Evolutionary conservation across 352 stramenopile genomes (phyloP).

Genomic region (Blastocystis sp.): DNA sequence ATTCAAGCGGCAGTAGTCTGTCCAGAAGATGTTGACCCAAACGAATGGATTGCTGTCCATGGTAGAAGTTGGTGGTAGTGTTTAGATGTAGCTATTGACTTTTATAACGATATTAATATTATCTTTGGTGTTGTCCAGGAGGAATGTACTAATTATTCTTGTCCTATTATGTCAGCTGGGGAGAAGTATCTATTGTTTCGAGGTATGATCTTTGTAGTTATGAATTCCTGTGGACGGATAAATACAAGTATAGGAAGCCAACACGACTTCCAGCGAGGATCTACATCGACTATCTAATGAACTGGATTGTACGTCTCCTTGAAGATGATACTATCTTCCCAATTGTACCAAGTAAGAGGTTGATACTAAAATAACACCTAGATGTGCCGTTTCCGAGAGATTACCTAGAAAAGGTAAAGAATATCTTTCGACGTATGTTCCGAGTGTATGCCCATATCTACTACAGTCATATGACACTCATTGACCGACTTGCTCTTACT

Average conservation of each 20-base stretch:
- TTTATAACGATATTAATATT: conserved; percentile 57
- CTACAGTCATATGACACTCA: not conserved
- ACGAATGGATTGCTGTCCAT: conserved; percentile 58
- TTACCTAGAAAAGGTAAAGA: conserved; percentile 7
- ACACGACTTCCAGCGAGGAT: conserved; percentile 11
- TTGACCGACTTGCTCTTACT: not conserved
- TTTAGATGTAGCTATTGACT: conserved; percentile 36
- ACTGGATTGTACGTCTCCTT: conserved; percentile 24
- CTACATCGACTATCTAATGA: conserved; percentile 54
- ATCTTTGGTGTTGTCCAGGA: conserved; percentile 34
- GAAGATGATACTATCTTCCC: conserved; percentile 41
- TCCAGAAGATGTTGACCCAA: conserved; percentile 41
- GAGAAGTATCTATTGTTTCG: not conserved
- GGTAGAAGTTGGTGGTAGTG: not conserved
- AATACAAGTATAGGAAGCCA: conserved; percentile 5
- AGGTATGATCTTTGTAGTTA: not conserved
- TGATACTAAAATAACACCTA: not conserved
- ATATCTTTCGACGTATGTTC: conserved; percentile 11
- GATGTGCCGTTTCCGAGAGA: conserved; percentile 23
- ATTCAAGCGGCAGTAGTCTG: conserved; percentile 40
- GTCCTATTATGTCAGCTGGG: conserved; percentile 44
- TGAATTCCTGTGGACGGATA: conserved; percentile 43
- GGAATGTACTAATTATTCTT: conserved; percentile 25
- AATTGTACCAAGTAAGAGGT: not conserved
- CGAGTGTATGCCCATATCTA: conserved; percentile 52